phyloP scores from a whole-genome alignment of 148 eudicot genomes.

The Selenicereus undatus region DNA sequence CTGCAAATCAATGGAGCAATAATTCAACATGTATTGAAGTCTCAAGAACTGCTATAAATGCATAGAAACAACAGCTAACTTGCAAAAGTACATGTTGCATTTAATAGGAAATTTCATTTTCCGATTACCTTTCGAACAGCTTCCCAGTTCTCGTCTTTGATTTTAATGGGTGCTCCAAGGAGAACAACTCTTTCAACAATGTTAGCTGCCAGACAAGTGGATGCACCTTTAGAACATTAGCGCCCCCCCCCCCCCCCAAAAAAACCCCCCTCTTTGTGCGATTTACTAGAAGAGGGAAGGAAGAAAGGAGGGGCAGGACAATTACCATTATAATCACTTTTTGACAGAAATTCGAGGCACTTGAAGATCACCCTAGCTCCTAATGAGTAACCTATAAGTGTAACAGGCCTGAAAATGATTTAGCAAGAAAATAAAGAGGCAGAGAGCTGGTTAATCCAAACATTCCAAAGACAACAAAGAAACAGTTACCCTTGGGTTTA shows the following conservation, averaged over 20 bases:
- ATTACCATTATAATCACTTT: conserved; percentile 57
- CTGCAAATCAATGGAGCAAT: conserved; percentile 37
- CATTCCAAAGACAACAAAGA: conserved; percentile 7
- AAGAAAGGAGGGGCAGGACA: not conserved
- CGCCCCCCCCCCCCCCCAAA: not conserved
- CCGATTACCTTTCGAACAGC: conserved; percentile 74
- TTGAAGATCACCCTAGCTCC: conserved; percentile 95
- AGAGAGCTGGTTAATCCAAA: not conserved
- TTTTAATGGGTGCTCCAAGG: conserved; percentile 84
- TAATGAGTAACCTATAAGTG: conserved; percentile 91
- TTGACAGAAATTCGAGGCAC: conserved; percentile 73
- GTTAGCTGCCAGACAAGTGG: conserved; percentile 51
- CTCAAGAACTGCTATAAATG: not conserved
- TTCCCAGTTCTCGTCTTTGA: conserved; percentile 86
- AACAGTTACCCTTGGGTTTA: not conserved
- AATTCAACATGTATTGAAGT: not conserved
- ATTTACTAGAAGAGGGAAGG: not conserved
- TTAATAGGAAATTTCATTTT: not conserved
- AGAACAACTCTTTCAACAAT: conserved; percentile 95
- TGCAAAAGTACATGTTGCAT: not conserved
- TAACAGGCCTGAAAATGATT: conserved; percentile 80
- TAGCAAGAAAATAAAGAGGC: conserved; percentile 11
- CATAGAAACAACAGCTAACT: not conserved
- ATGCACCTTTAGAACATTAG: conserved; percentile 8
- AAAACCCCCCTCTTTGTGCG: not conserved